phyloP scores from a whole-genome alignment of 2,329 filamentous ascomycete species.

The Amesomyces nigricolor region DNA sequence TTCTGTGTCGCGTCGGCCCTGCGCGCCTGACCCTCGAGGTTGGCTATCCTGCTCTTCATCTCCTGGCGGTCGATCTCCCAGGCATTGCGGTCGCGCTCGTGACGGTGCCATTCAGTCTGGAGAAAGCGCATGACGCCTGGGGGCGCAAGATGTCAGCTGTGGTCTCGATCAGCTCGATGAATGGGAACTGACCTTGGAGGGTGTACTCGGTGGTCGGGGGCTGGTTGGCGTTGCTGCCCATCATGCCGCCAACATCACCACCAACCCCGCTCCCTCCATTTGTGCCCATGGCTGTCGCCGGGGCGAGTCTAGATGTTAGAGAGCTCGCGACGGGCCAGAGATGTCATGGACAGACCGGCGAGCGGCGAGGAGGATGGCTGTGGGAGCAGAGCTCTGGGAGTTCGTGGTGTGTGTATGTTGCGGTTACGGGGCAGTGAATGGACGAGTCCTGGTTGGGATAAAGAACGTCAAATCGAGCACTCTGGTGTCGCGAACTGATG shows the following conservation, averaged over 20 bases:
- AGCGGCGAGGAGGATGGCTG: constrained; percentile 11
- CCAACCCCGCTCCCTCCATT: constrained; percentile 36
- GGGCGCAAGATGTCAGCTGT: background rate
- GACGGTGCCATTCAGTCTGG: constrained; percentile 97
- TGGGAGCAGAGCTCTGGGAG: constrained; percentile 3
- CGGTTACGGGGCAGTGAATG: too few relatives aligned
- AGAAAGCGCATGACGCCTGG: constrained; percentile 97
- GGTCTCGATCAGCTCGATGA: background rate
- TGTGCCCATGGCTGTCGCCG: constrained; percentile 34
- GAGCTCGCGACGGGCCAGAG: background rate
- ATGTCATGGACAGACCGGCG: constrained; percentile 19
- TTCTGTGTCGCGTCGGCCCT: constrained; percentile 85
- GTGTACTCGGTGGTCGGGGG: constrained; percentile 58
- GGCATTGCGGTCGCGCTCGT: constrained; percentile 93
- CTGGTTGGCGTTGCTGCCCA: constrained; percentile 43
- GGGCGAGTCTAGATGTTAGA: constrained; percentile 11
- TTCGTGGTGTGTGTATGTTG: background rate
- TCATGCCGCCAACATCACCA: constrained; percentile 41
- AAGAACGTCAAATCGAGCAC: background rate
- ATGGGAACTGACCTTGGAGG: constrained; percentile 42
- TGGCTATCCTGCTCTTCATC: constrained; percentile 96
- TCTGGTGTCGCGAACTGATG: background rate
- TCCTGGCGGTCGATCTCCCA: constrained; percentile 99
- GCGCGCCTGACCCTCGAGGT: constrained; percentile 82
- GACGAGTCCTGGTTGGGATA: too few relatives aligned